A percentile compares a stretch with the other conserved stretches of the same genome.
These are phyloP conservation scores for Diaporthe caulivora DNA, from an alignment of 2,329 filamentous ascomycete genomes.

Conservation along the genomic window DNA sequence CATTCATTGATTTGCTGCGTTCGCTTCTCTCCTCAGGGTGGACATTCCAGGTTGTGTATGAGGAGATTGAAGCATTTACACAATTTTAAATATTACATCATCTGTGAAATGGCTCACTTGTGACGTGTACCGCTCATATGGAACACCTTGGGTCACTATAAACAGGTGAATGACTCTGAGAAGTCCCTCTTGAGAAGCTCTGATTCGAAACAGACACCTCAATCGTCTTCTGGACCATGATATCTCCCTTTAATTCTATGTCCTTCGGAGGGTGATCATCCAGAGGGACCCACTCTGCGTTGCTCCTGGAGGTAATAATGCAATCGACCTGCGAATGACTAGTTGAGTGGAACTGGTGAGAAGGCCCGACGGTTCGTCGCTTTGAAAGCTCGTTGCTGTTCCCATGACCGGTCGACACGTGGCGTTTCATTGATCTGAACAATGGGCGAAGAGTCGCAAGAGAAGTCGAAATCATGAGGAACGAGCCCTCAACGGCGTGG, in stretches of 20 bases:
- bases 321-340: slow-evolving; percentile 25
- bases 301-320: slow-evolving; percentile 10
- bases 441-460: slow-evolving; percentile 37
- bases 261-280: background rate
- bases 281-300: slow-evolving; percentile 8
- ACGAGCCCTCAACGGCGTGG: slow-evolving; percentile 42
- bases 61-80: background rate
- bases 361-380: slow-evolving; percentile 7
- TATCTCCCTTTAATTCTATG: background rate
- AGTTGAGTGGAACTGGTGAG: background rate
- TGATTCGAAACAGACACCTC: slow-evolving; percentile 4
- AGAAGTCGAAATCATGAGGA: slow-evolving; percentile 37
- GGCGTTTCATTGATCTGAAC: slow-evolving; percentile 31
- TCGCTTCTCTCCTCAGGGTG: background rate
- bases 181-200: background rate
- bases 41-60: background rate
- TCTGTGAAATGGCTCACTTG: background rate
- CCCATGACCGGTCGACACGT: slow-evolving; percentile 15
- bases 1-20: background rate
- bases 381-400: slow-evolving; percentile 15
- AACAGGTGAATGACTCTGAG: background rate
- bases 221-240: slow-evolving; percentile 19
- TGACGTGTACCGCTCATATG: background rate
- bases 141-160: background rate
- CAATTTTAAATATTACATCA: background rate